Base-by-base conservation (phyloP, 2,329 filamentous ascomycete species). In the Pestalotiopsis sp. region DNA sequence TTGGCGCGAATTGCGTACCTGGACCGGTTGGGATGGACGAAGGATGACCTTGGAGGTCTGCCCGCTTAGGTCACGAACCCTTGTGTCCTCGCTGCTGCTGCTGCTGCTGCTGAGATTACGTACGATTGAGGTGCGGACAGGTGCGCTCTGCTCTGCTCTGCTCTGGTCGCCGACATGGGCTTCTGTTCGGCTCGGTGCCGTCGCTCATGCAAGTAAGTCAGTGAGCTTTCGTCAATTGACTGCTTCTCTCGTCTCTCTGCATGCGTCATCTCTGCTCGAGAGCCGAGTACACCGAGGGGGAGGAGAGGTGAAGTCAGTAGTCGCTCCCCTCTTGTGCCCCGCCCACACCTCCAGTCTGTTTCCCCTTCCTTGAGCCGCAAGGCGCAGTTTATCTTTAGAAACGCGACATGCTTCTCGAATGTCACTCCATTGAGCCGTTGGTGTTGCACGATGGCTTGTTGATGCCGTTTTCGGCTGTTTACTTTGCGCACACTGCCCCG, bases 341-440 rank as follows among this genome's bases (percentile, higher is more conserved):
- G 45, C 45, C 5, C 45, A 52, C 45, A 52, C 45, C 45, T 52
- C 45, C 9, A 45, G 17, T 39, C 27, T 25, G 13, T 14, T 13
- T 65, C 4, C 63, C 23, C 49, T 57, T 66, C 61, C 31, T 66
- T 56, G 63, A 66, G 63, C 41, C 63, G 41, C 63, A 66, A 31
- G 63, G 52, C 27, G 49, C 39, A 45, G 63, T n/a, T 17, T 66
- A 57, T 67, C 65, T 67, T 61, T 61, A 67, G 65, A 67, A 67
- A 20, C 25, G 65, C 45, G 61, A 59, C 65, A 61, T 67, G 27
- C 52, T 67, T 67, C 65, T 67, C 56, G 65, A 67, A 23, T 17
- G n/a, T 13, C n/a, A 20, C 27, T 67, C 38, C 25, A 14, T 52
- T 17, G 41, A 56, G 7, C 6, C 12, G 41, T 17, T 45, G 41